A percentile compares a stretch with the other conserved stretches of the same genome.
Evolutionary conservation across 768 basidiomycete species (phyloP).

Genomic region (Sporobolomyces pararoseus): DNA sequence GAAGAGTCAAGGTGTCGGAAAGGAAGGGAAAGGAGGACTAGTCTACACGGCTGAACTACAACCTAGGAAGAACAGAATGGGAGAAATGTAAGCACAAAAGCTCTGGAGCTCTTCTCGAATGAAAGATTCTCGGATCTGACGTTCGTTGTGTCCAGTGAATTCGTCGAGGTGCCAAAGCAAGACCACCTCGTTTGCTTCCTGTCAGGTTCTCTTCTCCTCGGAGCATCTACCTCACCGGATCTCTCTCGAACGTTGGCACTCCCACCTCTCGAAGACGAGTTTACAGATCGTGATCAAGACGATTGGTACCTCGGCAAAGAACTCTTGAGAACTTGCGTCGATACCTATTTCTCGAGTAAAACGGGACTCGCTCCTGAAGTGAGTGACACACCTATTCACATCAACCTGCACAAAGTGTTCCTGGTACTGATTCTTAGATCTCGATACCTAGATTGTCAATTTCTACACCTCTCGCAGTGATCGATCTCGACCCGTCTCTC

Average conservation of each 20-base stretch:
- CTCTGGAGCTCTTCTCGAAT: too few species aligned
- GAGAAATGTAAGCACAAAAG: conserved; percentile 41
- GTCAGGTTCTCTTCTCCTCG: too few species aligned
- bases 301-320: conserved; percentile 80
- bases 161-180: conserved; percentile 11
- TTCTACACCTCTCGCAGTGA: conserved; percentile 53
- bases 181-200: neutral
- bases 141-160: neutral
- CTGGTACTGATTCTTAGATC: neutral
- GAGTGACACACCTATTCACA: neutral
- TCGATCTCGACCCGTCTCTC: conserved; percentile 45
- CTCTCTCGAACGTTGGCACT: neutral
- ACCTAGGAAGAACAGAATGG: conserved; percentile 54
- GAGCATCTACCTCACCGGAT: neutral
- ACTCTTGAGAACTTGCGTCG: conserved; percentile 81
- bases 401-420: neutral
- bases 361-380: conserved; percentile 45
- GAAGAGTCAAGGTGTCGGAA: conserved; percentile 52
- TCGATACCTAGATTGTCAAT: conserved; percentile 70
- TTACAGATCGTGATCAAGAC: conserved; percentile 60
- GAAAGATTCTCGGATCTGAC: too few species aligned
- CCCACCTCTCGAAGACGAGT: conserved; percentile 17
- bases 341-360: conserved; percentile 53
- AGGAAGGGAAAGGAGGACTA: conserved; percentile 52
- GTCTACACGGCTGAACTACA: conserved; percentile 78